These are phyloP conservation scores for Selaginella tamariscina DNA, from an alignment of 75 land plant species.

Conservation along the genomic window DNA sequence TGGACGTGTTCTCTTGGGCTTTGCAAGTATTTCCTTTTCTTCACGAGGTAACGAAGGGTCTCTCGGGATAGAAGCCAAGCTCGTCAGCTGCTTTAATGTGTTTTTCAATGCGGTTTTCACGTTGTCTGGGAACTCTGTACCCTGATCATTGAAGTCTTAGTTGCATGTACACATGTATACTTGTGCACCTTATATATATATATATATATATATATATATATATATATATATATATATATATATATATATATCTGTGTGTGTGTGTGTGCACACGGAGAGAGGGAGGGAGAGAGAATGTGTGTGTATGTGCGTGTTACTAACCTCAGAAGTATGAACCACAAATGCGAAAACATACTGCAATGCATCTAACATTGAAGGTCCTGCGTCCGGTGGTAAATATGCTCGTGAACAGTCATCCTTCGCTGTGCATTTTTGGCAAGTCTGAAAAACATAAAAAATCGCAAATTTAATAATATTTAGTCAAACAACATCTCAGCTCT, in stretches of 20 bases:
- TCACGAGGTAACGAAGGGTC: background rate
- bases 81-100: background rate
- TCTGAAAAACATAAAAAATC: background rate
- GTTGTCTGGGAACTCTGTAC: background rate
- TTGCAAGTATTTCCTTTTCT: background rate
- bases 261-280: no score
- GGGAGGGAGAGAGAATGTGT: no score
- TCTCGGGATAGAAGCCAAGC: background rate
- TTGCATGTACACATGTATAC: no score
- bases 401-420: background rate
- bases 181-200: no score
- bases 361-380: background rate
- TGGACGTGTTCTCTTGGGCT: background rate
- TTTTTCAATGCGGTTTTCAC: background rate
- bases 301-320: no score
- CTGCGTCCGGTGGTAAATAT: background rate
- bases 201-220: no score
- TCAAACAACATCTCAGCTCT: no score
- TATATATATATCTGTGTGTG: no score
- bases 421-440: background rate
- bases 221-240: no score
- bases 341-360: background rate
- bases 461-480: no score
- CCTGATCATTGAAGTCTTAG: no score
- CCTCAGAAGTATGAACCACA: background rate